Base-by-base conservation (phyloP, 192 early-diverging fungal genomes). In the Haplosporangium gracile region DNA sequence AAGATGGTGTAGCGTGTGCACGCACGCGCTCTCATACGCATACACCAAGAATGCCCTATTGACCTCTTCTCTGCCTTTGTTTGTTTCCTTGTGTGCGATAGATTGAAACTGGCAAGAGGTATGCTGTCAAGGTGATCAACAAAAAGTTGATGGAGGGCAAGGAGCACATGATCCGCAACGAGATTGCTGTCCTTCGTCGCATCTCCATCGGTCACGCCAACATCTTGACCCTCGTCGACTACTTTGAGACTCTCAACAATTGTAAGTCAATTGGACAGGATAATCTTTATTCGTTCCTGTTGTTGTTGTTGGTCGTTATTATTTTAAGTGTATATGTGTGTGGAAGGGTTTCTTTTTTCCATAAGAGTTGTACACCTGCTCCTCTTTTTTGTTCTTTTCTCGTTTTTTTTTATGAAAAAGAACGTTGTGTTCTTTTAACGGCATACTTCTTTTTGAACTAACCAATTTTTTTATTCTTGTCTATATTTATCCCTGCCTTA, bases 61-160 rank as follows among this genome's bases (percentile, higher is more conserved):
- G 47, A 39, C 39, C 22, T 16, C 22, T n/a, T 39, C 51, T 34
- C 69, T 39, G 29, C 16, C 49, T 43, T 69, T 39, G 49, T 45
- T 43, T 18, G 22, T n/a, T 20, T 29, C 15, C 26, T 75, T 38
- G 55, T n/a, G 8, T 36, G 38, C 38, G 51, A 77, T 75, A 80
- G 94, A 93, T 95, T 79, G 89, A 93, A 20, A 95, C 95, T 1
- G 93, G 92, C 20, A 82, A 95, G 77, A 89, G 80, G 29, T 96
- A 92, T 87, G 96, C 96, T 6, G 94, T 93, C 85, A 97, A 97
- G 82, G 90, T 96, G 22, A 95, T 97, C 88, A 94, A 92, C 87
- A 96, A 96, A 77, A 89, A 91, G 76, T 77, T 93, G 34, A 94
- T 96, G 95, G 88, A 91, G 68, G 94, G 94, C 65, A 88, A 93